Conservation (phyloP, 257 asterid genomes). For the Scutellaria galericulata region DNA sequence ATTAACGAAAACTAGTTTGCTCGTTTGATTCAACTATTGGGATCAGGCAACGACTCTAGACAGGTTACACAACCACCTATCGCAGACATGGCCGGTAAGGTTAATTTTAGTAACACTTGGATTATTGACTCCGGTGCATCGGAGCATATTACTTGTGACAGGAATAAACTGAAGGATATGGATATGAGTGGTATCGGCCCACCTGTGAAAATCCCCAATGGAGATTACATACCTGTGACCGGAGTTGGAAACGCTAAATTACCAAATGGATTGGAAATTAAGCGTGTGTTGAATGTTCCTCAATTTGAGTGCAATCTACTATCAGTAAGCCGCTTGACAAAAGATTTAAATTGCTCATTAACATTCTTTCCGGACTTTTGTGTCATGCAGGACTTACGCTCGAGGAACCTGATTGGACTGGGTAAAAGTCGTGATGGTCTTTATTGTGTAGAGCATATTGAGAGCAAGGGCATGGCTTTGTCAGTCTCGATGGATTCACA, state of each 20-base stretch:
- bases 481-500: not conserved
- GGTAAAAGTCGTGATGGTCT: conserved; percentile 21
- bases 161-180: not conserved
- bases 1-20: not conserved
- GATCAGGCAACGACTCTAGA: not conserved
- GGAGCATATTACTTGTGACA: not conserved
- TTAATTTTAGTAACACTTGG: not conserved
- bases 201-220: not conserved
- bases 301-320: conserved; percentile 6
- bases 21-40: not conserved
- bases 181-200: not conserved
- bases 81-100: not conserved
- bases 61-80: not conserved
- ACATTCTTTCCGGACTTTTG: conserved; percentile 5
- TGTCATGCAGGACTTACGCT: conserved; percentile 35
- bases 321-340: conserved; percentile 24
- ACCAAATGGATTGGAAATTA: not conserved
- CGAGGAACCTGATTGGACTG: conserved; percentile 41
- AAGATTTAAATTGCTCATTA: conserved; percentile 16
- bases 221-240: not conserved
- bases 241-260: not conserved
- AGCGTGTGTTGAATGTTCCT: not conserved
- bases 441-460: conserved; percentile 7
- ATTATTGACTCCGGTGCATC: not conserved
- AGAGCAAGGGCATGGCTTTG: not conserved